These are phyloP conservation scores for Hanseniaspora mollemarum DNA, from an alignment of 805 yeast species.

Conservation along the genomic window DNA sequence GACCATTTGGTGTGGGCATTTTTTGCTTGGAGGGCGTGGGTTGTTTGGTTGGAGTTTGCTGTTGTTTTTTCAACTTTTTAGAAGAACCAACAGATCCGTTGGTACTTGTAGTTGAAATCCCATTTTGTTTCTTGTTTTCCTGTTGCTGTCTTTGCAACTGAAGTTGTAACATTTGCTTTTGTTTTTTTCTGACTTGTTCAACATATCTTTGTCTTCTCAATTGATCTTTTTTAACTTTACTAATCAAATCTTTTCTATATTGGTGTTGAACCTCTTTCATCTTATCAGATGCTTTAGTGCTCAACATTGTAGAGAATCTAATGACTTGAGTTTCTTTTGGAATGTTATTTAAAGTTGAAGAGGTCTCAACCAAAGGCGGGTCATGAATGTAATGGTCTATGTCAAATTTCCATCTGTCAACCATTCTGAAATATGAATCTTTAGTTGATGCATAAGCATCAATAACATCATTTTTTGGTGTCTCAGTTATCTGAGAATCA, in stretches of 20 bases:
- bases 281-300: conserved; percentile 75
- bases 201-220: conserved; percentile 22
- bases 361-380: conserved; percentile 58
- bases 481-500: conserved; percentile 21
- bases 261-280: conserved; percentile 57
- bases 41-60: conserved; percentile 4
- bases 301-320: conserved; percentile 81
- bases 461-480: conserved; percentile 20
- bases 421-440: conserved; percentile 39
- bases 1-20: not conserved
- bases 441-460: conserved; percentile 39
- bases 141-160: conserved; percentile 15
- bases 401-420: conserved; percentile 60
- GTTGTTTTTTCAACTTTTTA: conserved; percentile 1
- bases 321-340: conserved; percentile 79
- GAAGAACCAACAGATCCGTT: not conserved
- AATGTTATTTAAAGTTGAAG: conserved; percentile 70
- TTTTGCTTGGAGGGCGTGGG: not conserved
- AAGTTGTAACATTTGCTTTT: conserved; percentile 22
- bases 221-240: conserved; percentile 30
- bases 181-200: conserved; percentile 18
- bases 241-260: conserved; percentile 49
- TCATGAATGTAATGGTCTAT: conserved; percentile 38
- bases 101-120: not conserved
- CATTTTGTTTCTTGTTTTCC: not conserved